These are phyloP conservation scores for Heteromeles arbutifolia DNA, from an alignment of 306 rosid species.

Conservation along the genomic window DNA sequence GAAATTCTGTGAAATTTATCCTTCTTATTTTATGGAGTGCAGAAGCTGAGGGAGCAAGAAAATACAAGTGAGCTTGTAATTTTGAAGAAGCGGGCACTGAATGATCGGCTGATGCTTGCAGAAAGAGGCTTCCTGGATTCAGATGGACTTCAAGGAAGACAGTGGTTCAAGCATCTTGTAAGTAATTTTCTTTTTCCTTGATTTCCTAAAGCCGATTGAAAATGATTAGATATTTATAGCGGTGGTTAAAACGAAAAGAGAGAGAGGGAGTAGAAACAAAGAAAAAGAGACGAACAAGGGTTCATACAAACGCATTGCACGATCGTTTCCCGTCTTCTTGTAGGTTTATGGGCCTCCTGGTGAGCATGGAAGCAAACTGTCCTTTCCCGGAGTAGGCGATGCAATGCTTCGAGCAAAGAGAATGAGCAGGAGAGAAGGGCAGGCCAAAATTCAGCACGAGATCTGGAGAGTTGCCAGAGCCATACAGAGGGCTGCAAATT, in stretches of 20 bases:
- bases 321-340: neutral
- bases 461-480: slow-evolving; percentile 90
- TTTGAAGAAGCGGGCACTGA: slow-evolving; percentile 59
- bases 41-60: slow-evolving; percentile 49
- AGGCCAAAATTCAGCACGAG: slow-evolving; percentile 59
- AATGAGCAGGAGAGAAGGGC: slow-evolving; percentile 28
- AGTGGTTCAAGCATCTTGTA: slow-evolving; percentile 92
- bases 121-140: slow-evolving; percentile 75
- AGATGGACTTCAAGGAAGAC: slow-evolving; percentile 57
- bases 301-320: neutral
- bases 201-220: neutral
- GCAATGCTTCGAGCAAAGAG: slow-evolving; percentile 37
- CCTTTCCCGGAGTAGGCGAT: slow-evolving; percentile 73
- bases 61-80: slow-evolving; percentile 19
- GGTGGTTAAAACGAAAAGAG: neutral
- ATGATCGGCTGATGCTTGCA: slow-evolving; percentile 66
- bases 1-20: neutral
- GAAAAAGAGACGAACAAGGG: neutral
- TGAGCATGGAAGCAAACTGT: slow-evolving; percentile 46
- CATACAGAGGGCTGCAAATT: slow-evolving; percentile 64
- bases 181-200: slow-evolving; percentile 24
- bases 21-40: slow-evolving; percentile 13
- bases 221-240: neutral
- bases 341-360: slow-evolving; percentile 75
- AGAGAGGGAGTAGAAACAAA: neutral